phyloP scores from a whole-genome alignment of 176 grass and related monocot genomes.

The Cocos nucifera region DNA sequence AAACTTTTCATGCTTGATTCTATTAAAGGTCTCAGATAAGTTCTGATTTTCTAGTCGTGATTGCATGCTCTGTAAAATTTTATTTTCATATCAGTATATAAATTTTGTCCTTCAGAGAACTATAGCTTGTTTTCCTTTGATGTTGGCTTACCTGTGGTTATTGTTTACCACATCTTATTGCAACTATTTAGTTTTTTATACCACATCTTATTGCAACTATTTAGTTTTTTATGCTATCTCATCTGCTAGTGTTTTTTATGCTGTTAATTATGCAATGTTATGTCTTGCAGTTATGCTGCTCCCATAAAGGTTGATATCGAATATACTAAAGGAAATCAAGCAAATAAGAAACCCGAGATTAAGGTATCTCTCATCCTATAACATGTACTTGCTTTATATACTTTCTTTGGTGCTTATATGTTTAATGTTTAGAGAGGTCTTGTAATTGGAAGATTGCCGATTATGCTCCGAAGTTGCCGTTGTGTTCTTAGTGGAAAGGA shows the following conservation, averaged over 20 bases:
- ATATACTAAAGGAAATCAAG: constrained; percentile 58
- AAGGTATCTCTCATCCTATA: constrained; percentile 20
- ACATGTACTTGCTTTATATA: background rate
- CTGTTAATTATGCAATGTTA: background rate
- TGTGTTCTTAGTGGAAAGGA: constrained; percentile 71
- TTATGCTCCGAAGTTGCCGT: constrained; percentile 71
- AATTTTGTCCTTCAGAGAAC: too few species aligned
- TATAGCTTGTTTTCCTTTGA: too few species aligned
- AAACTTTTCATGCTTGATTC: too few species aligned
- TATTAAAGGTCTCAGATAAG: too few species aligned
- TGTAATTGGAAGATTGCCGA: constrained; percentile 65
- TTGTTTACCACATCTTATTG: too few species aligned
- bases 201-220: too few species aligned
- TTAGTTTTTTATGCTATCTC: too few species aligned
- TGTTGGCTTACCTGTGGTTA: too few species aligned
- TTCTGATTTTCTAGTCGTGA: too few species aligned
- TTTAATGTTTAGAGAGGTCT: constrained; percentile 18
- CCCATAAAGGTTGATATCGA: constrained; percentile 58
- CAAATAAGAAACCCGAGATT: constrained; percentile 1
- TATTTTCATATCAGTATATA: too few species aligned
- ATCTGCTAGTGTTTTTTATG: background rate
- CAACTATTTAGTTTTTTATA: too few species aligned
- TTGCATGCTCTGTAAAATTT: too few species aligned
- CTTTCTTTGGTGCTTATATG: background rate
- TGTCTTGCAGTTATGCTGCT: constrained; percentile 58